Base-by-base conservation (phyloP, 805 yeast genomes). In the Saturnispora bothae region DNA sequence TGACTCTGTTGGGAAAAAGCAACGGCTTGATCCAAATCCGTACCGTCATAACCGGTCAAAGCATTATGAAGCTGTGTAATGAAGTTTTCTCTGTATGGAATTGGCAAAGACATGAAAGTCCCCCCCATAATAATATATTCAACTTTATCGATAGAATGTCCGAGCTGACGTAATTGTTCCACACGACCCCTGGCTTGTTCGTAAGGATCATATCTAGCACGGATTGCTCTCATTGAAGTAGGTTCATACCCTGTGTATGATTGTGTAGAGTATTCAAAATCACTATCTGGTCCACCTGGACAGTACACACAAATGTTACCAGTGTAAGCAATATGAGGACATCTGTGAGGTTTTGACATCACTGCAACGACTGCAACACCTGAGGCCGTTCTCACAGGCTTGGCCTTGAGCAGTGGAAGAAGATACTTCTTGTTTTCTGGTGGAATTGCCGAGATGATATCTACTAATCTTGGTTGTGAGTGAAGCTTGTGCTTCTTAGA, bases 301-400 rank as follows among this genome's bases (percentile, higher is more conserved):
- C 98, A 92, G 57, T 83, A 92, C 10, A 92, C 98, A 66, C 98
- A 92, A 45, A 92, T 92, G 55, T 92, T 92, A 44, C 98, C 98
- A 0, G 98, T 92, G 59, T 92, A 92, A 16, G 98, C 97, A 51
- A 92, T 92, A 60, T 92, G 98, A 20, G 98, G 98, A 61, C 98
- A 92, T 64, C 98, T 72, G 60, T 92, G 98, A 3, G 98, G 98
- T 60, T 92, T 92, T 65, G 96, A 88, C 97, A 92, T 92, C 23
- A 92, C 97, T 0, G 98, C 98, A 32, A 92, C 97, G 16, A 92
- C 98, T 8, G 98, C 98, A 42, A 92, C 94, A 51, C 98, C 98
- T 9, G 95, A 83, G 0, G 98, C 98, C 0, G 98, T 92, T 60
- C 98, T 73, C 32, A 92, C 97, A 0, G 98, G 98, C 59, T 92